A percentile compares a stretch with the other conserved stretches of the same genome.
These are phyloP conservation scores for Emergomyces africanus DNA, from an alignment of 2,329 filamentous ascomycete species.

Conservation along the genomic window DNA sequence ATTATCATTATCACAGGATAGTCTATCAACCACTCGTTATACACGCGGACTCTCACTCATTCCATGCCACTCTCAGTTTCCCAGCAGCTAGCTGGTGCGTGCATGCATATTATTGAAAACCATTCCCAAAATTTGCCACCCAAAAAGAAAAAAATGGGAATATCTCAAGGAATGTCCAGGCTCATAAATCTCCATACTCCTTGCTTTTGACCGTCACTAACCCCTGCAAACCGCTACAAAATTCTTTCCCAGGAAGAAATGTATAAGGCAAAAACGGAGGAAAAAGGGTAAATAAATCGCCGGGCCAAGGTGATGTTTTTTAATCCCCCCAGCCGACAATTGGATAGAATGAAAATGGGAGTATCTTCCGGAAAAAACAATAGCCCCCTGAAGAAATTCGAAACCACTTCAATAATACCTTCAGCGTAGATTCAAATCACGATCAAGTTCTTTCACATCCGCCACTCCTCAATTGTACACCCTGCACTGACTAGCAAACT, in stretches of 20 bases:
- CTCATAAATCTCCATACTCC: neutral
- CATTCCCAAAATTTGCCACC: neutral
- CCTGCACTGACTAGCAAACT: constrained; percentile 23
- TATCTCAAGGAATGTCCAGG: neutral
- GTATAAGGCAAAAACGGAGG: neutral
- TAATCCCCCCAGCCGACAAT: no score
- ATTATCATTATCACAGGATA: neutral
- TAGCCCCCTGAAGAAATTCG: no score
- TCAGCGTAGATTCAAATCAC: neutral
- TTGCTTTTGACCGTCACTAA: neutral
- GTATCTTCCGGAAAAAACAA: no score
- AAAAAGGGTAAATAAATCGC: neutral
- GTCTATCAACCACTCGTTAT: neutral
- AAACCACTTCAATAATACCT: no score
- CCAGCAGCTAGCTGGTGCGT: neutral
- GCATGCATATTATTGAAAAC: neutral
- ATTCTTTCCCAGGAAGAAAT: neutral
- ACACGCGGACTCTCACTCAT: neutral
- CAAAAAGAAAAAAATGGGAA: neutral
- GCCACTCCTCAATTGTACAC: constrained; percentile 25
- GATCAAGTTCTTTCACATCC: neutral
- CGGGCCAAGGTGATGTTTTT: neutral
- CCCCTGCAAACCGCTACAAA: neutral
- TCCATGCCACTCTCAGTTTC: neutral
- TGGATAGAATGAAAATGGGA: no score